Evolutionary conservation across 768 basidiomycete species (phyloP).

Genomic region (Termitomyces sp.): DNA sequence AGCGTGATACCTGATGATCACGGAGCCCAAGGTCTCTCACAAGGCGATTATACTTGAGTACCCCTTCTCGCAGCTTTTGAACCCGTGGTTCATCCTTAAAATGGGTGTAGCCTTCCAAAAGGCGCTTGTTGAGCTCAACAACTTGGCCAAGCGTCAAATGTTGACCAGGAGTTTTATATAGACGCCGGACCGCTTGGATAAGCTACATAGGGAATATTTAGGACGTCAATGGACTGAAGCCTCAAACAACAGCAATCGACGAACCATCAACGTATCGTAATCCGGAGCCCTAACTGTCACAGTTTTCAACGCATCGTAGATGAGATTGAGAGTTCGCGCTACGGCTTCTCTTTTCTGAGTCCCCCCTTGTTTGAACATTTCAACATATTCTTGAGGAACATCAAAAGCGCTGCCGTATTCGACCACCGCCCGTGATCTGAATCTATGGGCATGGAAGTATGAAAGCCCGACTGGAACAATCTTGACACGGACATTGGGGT

Average conservation of each 20-base stretch:
- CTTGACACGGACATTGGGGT: slow-evolving; percentile 81
- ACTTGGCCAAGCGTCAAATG: slow-evolving; percentile 93
- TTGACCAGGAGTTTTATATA: slow-evolving; percentile 94
- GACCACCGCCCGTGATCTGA: slow-evolving; percentile 94
- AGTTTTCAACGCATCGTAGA: slow-evolving; percentile 91
- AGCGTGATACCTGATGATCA: slow-evolving; percentile 73
- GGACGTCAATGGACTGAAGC: background rate
- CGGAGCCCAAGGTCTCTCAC: slow-evolving; percentile 86
- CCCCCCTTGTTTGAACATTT: slow-evolving; percentile 90
- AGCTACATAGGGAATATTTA: slow-evolving; percentile 48
- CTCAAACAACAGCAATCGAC: slow-evolving; percentile 15
- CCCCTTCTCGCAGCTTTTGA: slow-evolving; percentile 70
- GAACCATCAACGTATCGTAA: slow-evolving; percentile 95
- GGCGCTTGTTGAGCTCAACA: slow-evolving; percentile 88
- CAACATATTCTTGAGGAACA: slow-evolving; percentile 84
- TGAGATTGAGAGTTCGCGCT: slow-evolving; percentile 79
- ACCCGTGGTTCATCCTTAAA: slow-evolving; percentile 93
- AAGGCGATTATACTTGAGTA: slow-evolving; percentile 85
- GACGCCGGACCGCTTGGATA: slow-evolving; percentile 89
- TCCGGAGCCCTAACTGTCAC: slow-evolving; percentile 96
- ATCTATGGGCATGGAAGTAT: slow-evolving; percentile 77
- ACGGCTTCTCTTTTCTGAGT: slow-evolving; percentile 86
- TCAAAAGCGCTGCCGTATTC: slow-evolving; percentile 92
- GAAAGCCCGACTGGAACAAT: slow-evolving; percentile 84
- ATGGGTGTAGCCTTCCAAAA: slow-evolving; percentile 87